Percentiles rank a stretch among this genome's conserved stretches.
These are phyloP conservation scores for Pterulicium gracile DNA, from an alignment of 1,284 basidiomycete species.

Conservation along the genomic window DNA sequence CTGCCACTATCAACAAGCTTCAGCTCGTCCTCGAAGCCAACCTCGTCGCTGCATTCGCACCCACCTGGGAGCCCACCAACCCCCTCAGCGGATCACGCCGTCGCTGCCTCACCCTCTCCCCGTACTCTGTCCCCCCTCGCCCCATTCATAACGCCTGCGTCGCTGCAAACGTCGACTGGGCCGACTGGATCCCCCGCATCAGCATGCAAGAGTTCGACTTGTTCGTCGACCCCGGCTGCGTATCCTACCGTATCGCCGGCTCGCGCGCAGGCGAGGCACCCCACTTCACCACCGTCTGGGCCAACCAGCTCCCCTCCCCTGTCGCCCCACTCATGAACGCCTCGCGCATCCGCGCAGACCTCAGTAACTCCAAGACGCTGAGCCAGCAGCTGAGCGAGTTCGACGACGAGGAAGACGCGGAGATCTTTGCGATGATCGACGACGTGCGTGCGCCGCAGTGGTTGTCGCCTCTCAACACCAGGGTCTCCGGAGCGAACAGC, in stretches of 20 bases:
- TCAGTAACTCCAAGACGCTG: slow-evolving; percentile 32
- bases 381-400: slow-evolving; percentile 62
- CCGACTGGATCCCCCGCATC: slow-evolving; percentile 59
- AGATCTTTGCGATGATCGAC: slow-evolving; percentile 64
- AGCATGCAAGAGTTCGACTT: slow-evolving; percentile 65
- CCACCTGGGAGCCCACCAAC: slow-evolving; percentile 52
- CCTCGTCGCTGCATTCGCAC: slow-evolving; percentile 52
- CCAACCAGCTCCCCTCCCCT: slow-evolving; percentile 30
- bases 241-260: slow-evolving; percentile 53
- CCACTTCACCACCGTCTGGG: slow-evolving; percentile 54
- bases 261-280: slow-evolving; percentile 22
- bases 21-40: slow-evolving; percentile 60
- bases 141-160: slow-evolving; percentile 59
- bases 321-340: slow-evolving; percentile 10
- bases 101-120: slow-evolving; percentile 64
- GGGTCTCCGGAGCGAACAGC: slow-evolving; percentile 43
- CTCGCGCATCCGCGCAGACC: background rate
- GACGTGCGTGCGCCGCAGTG: slow-evolving; percentile 57
- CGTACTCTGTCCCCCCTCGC: slow-evolving; percentile 54
- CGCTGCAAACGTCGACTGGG: slow-evolving; percentile 60
- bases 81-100: slow-evolving; percentile 58
- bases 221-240: slow-evolving; percentile 65
- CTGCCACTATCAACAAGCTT: slow-evolving; percentile 51
- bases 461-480: slow-evolving; percentile 49
- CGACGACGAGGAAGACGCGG: slow-evolving; percentile 57